A percentile compares a stretch with the other conserved stretches of the same genome.
phyloP scores from a whole-genome alignment of 306 rosid species.

The Dryas octopetala region DNA sequence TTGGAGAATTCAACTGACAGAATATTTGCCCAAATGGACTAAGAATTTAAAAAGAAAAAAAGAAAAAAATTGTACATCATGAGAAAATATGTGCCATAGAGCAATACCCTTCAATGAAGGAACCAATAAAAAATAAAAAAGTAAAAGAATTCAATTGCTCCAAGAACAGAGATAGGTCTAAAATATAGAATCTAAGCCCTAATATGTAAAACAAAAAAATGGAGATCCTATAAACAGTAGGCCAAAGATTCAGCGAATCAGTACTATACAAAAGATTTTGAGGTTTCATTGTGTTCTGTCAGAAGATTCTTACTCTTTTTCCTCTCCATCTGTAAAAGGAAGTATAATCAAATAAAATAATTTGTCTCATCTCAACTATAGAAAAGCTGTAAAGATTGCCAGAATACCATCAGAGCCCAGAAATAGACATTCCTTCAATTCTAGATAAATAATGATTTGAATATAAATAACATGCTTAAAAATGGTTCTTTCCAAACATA shows the following conservation, averaged over 20 bases:
- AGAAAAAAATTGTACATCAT: too few relatives aligned
- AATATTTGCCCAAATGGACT: not conserved
- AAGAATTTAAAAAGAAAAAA: not conserved
- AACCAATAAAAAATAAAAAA: not conserved
- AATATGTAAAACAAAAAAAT: not conserved
- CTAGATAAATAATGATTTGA: slow-evolving; percentile 9
- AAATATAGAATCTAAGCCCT: not conserved
- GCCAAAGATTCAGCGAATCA: slow-evolving; percentile 11
- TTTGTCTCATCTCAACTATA: not conserved
- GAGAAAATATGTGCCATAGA: not conserved
- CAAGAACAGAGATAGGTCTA: not conserved
- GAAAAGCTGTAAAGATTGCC: slow-evolving; percentile 20
- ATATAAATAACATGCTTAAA: not conserved
- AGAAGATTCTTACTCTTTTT: not conserved
- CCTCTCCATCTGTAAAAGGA: slow-evolving; percentile 12
- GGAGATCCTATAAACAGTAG: slow-evolving; percentile 3
- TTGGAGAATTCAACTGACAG: not conserved
- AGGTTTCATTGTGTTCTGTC: slow-evolving; percentile 7
- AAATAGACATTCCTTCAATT: slow-evolving; percentile 27
- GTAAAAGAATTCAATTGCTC: not conserved
- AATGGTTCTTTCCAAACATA: not conserved
- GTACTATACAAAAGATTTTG: slow-evolving; percentile 3
- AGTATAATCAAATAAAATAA: slow-evolving; percentile 5
- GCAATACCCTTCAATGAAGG: not conserved
- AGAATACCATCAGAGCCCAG: slow-evolving; percentile 10